A percentile compares a stretch with the other conserved stretches of the same genome.
These are phyloP conservation scores for Eutypella sp. DNA, from an alignment of 2,329 filamentous ascomycete genomes.

Conservation along the genomic window DNA sequence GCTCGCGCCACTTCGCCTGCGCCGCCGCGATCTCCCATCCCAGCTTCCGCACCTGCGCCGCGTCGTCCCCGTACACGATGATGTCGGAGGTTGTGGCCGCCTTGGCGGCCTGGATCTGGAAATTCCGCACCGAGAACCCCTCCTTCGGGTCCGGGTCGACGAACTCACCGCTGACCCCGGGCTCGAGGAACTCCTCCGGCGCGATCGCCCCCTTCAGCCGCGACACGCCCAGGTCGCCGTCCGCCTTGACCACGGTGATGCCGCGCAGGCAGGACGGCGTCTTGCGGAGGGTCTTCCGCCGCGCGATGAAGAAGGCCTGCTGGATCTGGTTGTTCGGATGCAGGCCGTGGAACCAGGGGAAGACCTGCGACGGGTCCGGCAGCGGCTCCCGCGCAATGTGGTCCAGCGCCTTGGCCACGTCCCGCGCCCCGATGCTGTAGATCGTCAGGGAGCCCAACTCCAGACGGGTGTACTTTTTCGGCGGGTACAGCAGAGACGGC, in stretches of 20 bases:
- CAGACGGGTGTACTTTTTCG: conserved; percentile 53
- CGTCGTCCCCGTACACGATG: conserved; percentile 79
- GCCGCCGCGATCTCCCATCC: conserved; percentile 67
- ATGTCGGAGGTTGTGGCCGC: conserved; percentile 85
- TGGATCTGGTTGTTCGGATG: conserved; percentile 87
- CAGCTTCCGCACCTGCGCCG: conserved; percentile 56
- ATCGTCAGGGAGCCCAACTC: conserved; percentile 54
- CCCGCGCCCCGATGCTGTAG: conserved; percentile 66
- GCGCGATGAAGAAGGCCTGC: conserved; percentile 79
- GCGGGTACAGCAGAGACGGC: conserved; percentile 70
- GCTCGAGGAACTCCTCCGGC: conserved; percentile 71
- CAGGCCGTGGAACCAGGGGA: conserved; percentile 93
- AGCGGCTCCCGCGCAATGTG: conserved; percentile 73
- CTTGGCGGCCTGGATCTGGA: conserved; percentile 92
- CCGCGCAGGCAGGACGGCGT: conserved; percentile 74
- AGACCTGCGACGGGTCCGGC: conserved; percentile 79
- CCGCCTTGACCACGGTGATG: conserved; percentile 83
- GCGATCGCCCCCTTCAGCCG: conserved; percentile 84
- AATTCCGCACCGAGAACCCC: conserved; percentile 93
- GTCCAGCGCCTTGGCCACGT: conserved; percentile 69
- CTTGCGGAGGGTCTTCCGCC: conserved; percentile 64
- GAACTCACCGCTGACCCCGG: conserved; percentile 53
- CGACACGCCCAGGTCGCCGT: conserved; percentile 67
- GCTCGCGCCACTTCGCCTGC: conserved; percentile 69
- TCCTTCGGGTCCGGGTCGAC: conserved; percentile 79